Evolutionary conservation across 2,329 filamentous ascomycete species (phyloP).

Genomic region (Fusarium staphyleae): DNA sequence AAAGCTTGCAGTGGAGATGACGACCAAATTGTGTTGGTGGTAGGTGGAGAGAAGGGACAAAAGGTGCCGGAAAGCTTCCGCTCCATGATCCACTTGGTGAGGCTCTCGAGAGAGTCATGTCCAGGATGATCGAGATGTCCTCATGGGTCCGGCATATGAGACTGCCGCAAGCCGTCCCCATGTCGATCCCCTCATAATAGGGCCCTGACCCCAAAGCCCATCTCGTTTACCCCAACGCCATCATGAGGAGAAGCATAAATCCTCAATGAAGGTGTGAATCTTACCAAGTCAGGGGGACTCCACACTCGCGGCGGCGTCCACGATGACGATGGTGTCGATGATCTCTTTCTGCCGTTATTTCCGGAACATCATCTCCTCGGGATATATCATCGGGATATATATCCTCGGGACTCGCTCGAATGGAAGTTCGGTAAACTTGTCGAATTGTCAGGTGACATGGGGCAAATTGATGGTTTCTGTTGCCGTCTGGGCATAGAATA

Average conservation of each 20-base stretch:
- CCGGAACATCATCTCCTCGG: conserved; percentile 12
- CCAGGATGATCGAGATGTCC: neutral
- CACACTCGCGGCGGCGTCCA: conserved; percentile 4
- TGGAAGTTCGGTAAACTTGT: conserved; percentile 28
- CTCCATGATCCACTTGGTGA: conserved; percentile 1
- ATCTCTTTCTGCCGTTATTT: conserved; percentile 24
- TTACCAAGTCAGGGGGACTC: conserved; percentile 7
- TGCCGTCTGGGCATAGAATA: neutral
- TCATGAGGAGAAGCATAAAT: conserved; percentile 35
- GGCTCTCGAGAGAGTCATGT: conserved; percentile 22
- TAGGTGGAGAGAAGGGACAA: conserved; percentile 17
- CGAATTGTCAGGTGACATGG: no score
- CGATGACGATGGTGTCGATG: conserved; percentile 19
- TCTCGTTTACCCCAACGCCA: conserved; percentile 18
- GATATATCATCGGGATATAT: conserved; percentile 23
- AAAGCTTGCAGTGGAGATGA: conserved; percentile 23
- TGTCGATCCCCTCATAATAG: conserved; percentile 25
- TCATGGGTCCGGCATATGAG: conserved; percentile 19
- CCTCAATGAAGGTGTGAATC: neutral
- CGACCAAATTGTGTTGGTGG: conserved; percentile 17
- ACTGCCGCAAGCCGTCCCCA: conserved; percentile 15
- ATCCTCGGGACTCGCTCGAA: conserved; percentile 29
- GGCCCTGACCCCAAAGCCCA: conserved; percentile 1
- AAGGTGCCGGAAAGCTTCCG: conserved; percentile 24
- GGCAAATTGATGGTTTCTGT: neutral